Evolutionary conservation across 78 protist genomes (phyloP), one percentile per base, ranked within the genome.

Genomic region (Dictyostelium capitatum): DNA sequence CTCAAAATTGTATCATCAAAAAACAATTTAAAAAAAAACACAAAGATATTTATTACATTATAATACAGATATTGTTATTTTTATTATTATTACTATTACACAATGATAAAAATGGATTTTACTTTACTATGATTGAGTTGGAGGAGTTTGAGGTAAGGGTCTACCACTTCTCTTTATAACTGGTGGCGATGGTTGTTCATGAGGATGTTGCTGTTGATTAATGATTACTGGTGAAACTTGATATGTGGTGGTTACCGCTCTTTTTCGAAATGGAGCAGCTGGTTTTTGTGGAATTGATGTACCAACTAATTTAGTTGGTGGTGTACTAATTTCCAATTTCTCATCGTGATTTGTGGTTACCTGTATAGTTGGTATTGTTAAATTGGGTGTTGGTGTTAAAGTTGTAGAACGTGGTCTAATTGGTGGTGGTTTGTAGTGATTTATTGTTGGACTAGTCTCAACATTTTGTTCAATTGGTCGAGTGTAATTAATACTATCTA

Each of bases 231-330:
- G 14, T 28, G 56, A 20, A 54, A 32, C n/a, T 32, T 77, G 30
- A 32, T 41, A 4, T 6, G 48, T 15, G 0, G 48, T 67, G 1
- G n/a, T 67, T 0, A 54, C 19, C n/a, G 79, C 41, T 46, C 79
- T 73, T 73, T 73, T 73, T 73, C 79, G 41, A 73, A 73, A 73
- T n/a, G 79, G 73, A 32, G 73, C 83, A 37, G 83, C 64, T 59
- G 46, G 67, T 59, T 43, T 80, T 41, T 73, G 79, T 14, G 75
- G 75, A 17, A 53, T 51, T 54, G 82, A 7, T 4, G 32, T 41
- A 6, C 57, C 57, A 19, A 57, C 57, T 59, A 78, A 57, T 53
- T 54, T 78, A 32, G 69, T 50, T 50, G 83, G 47, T 51, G n/a
- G 10, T 51, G 43, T 37, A 3, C 2, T 37, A 37, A 37, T 37